A percentile compares a stretch with the other conserved stretches of the same genome.
These are phyloP conservation scores for Candida corydali DNA, from an alignment of 805 yeast species.

Conservation along the genomic window DNA sequence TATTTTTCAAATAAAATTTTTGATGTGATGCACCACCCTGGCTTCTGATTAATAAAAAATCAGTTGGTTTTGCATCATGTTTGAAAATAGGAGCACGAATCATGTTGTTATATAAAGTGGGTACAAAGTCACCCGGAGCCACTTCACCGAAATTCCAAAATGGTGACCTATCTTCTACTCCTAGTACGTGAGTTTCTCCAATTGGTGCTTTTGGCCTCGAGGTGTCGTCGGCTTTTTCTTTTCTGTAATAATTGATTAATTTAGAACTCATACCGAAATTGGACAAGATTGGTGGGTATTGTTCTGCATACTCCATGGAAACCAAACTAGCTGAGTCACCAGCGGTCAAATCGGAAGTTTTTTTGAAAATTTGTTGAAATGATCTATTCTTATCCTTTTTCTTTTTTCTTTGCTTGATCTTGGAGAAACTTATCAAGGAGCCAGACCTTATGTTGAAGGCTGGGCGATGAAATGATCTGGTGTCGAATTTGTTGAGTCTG, in stretches of 20 bases:
- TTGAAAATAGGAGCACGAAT: constrained; percentile 88
- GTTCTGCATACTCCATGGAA: constrained; percentile 87
- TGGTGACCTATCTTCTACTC: constrained; percentile 94
- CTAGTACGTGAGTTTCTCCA: constrained; percentile 94
- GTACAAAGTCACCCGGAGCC: constrained; percentile 89
- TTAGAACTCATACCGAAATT: constrained; percentile 96
- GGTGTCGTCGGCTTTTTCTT: constrained; percentile 72
- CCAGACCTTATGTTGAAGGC: constrained; percentile 74
- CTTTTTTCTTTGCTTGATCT: constrained; percentile 71
- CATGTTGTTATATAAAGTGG: constrained; percentile 89
- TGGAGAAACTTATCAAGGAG: constrained; percentile 68
- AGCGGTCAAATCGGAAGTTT: constrained; percentile 70
- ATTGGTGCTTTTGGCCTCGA: constrained; percentile 81
- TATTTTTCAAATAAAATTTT: constrained; percentile 61
- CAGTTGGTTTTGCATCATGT: constrained; percentile 76
- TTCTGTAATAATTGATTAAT: constrained; percentile 87
- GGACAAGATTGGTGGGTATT: constrained; percentile 74
- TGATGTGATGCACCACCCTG: constrained; percentile 76
- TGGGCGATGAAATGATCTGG: constrained; percentile 79
- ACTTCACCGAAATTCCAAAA: constrained; percentile 99
- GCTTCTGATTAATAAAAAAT: constrained; percentile 75
- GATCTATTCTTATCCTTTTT: constrained; percentile 88
- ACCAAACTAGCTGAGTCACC: constrained; percentile 80
- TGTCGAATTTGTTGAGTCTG: constrained; percentile 57
- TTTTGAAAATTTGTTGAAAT: constrained; percentile 65